Conservation (phyloP, 179 eudicot genomes). For the Amaranthus tricolor region DNA sequence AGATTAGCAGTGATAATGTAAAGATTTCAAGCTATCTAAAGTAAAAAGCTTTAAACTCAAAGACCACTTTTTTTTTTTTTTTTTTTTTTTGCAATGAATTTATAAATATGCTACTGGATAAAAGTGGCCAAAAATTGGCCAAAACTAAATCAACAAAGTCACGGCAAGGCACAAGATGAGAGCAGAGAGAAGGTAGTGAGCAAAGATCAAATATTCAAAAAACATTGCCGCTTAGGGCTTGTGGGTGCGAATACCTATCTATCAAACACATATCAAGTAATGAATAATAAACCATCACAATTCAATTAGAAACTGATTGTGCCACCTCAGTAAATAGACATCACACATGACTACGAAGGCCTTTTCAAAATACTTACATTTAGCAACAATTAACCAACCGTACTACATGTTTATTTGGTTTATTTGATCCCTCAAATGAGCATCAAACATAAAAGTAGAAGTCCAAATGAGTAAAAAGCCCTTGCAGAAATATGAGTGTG, state of each 20-base stretch:
- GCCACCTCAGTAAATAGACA: background rate
- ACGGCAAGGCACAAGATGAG: background rate
- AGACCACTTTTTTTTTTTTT: background rate
- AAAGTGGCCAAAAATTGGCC: background rate
- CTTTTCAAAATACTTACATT: too few relatives aligned
- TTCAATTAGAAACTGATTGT: too few relatives aligned
- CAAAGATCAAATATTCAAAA: background rate
- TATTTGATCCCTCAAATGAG: too few relatives aligned
- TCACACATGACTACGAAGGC: background rate
- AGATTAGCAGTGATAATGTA: too few relatives aligned
- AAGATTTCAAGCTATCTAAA: background rate
- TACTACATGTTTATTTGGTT: too few relatives aligned
- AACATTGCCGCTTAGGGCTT: background rate
- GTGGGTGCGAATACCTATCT: background rate
- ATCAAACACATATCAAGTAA: background rate
- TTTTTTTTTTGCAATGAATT: background rate
- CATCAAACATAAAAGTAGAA: too few relatives aligned
- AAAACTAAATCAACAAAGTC: background rate
- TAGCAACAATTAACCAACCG: too few relatives aligned
- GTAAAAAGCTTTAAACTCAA: background rate
- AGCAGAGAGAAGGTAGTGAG: background rate
- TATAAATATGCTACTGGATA: too few relatives aligned
- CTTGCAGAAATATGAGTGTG: too few relatives aligned
- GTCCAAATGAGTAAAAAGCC: too few relatives aligned
- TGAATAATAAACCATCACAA: too few relatives aligned